Percentiles rank a stretch among this genome's conserved stretches.
phyloP scores from a whole-genome alignment of 148 eudicot species.

The Vaccinium vitisidaea region DNA sequence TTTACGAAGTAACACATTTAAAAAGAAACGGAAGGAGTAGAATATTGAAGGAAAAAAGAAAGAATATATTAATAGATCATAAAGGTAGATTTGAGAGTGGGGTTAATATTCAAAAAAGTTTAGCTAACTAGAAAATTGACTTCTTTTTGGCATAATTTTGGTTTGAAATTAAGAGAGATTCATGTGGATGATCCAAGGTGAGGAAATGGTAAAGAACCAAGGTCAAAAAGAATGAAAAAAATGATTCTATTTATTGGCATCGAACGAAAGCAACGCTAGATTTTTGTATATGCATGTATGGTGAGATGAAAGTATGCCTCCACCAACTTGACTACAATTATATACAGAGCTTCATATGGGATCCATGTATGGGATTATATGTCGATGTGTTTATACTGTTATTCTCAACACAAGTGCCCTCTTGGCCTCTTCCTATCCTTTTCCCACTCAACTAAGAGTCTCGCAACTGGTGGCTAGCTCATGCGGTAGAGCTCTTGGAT shows the following conservation, averaged over 20 bases:
- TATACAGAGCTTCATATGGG: neutral
- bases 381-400: neutral
- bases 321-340: neutral
- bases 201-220: neutral
- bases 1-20: no score
- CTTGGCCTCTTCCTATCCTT: no score
- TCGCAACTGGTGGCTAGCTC: no score
- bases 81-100: neutral
- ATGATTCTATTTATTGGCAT: neutral
- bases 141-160: neutral
- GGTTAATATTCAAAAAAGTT: neutral
- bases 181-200: neutral
- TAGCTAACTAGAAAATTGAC: neutral
- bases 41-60: neutral
- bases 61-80: neutral
- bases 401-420: no score
- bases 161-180: neutral
- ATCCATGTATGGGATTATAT: neutral
- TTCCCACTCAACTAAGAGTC: no score
- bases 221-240: neutral
- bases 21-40: no score
- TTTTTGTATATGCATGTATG: neutral
- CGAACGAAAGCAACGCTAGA: neutral
- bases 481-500: no score
- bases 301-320: neutral